Conservation (phyloP, 225 moss, liverwort and hornwort species). For the Polytrichum commune region DNA sequence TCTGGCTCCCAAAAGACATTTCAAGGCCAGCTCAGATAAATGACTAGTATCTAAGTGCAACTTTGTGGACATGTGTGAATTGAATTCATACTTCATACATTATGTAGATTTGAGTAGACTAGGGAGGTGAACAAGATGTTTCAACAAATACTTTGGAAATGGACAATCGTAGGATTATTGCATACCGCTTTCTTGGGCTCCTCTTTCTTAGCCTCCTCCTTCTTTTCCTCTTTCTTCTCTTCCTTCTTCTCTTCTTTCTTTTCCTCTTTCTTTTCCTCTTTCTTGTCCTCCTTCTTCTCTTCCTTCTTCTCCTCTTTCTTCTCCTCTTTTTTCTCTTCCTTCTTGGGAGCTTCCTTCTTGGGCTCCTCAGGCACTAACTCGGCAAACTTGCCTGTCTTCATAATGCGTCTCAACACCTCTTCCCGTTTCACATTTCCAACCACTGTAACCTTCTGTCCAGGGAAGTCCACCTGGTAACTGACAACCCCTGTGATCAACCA, state of each 20-base stretch:
- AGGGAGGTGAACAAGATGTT: too few relatives aligned
- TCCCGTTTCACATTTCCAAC: slow-evolving; percentile 33
- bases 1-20: too few relatives aligned
- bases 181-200: slow-evolving; percentile 23
- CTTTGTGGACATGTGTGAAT: too few relatives aligned
- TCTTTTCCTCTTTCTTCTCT: slow-evolving; percentile 9
- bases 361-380: slow-evolving; percentile 33
- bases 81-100: too few relatives aligned
- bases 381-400: slow-evolving; percentile 47
- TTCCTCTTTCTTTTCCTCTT: slow-evolving; percentile 15
- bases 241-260: slow-evolving; percentile 15
- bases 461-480: slow-evolving; percentile 23
- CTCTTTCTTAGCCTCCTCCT: slow-evolving; percentile 21
- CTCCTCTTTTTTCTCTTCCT: slow-evolving; percentile 13
- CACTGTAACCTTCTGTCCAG: slow-evolving; percentile 33
- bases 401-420: slow-evolving; percentile 42
- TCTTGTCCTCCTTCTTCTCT: slow-evolving; percentile 1
- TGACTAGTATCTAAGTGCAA: too few relatives aligned
- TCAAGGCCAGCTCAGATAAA: too few relatives aligned
- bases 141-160: too few relatives aligned
- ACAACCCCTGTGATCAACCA: slow-evolving; percentile 21
- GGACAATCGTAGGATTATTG: too few relatives aligned
- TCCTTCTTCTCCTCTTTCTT: slow-evolving; percentile 28
- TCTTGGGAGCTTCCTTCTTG: slow-evolving; percentile 21
- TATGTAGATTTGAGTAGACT: too few relatives aligned